Evolutionary conservation across 1,139 yeast genomes (phyloP), one percentile per base, ranked within the genome.

Genomic region (Yueomyces sp.): DNA sequence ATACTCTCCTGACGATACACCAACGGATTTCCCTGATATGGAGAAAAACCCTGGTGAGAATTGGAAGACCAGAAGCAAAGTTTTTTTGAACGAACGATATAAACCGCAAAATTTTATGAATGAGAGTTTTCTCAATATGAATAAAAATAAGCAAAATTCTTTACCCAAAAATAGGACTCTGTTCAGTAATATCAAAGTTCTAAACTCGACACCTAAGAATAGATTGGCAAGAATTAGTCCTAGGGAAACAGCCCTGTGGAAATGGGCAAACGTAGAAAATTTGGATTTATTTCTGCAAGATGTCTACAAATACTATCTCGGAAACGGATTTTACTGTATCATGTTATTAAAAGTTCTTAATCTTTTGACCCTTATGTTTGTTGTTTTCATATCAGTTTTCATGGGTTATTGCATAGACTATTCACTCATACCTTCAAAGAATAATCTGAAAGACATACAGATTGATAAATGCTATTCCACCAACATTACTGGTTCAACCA

Each of bases 181-280:
- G 9, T 41, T 55, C 27, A 49, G 50, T 9, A 56, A 56, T 39
- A 49, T 57, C n/a, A 42, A 57, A 42, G 48, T 56, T 40, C 42
- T 54, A 45, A 49, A 56, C 50, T 52, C 55, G 47, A 46, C 61
- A 42, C 53, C 57, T 42, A 37, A 57, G 51, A 42, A 57, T 53
- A 38, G 57, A 38, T 42, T 56, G 4, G 48, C 50, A 36, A 49
- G 58, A 1, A 56, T 66, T 50, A 73, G 70, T 46, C 76, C 95
- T 1, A 75, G 73, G 50, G 96, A 89, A 57, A 66, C 89, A 41
- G 96, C 97, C 0, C 67, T 84, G 37, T 91, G 96, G 83, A 72
- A 85, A 46, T 93, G 98, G 97, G 95, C 97, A 1, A 91, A 91
- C 54, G 86, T 91, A 33, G 85, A 85, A 50, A 89, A 91, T 59